Evolutionary conservation across 805 yeast species (phyloP).

Genomic region (Wickerhamiella lipophila): DNA sequence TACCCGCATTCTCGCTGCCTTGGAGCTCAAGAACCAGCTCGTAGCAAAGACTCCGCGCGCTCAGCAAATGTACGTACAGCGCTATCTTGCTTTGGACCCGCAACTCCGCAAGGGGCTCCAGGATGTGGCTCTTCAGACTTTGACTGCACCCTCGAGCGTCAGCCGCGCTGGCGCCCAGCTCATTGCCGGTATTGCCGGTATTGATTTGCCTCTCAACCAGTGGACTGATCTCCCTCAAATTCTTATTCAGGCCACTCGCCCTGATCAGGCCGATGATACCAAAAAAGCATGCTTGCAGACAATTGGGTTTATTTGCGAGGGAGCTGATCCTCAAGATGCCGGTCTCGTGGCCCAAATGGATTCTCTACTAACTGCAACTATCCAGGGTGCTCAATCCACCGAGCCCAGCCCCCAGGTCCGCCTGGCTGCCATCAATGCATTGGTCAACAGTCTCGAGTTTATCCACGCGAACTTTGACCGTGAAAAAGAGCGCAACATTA

Average conservation of each 20-base stretch:
- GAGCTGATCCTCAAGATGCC: constrained; percentile 71
- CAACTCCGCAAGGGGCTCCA: constrained; percentile 53
- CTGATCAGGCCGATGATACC: constrained; percentile 62
- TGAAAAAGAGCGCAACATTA: constrained; percentile 90
- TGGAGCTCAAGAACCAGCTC: constrained; percentile 76
- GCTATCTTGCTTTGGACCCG: constrained; percentile 58
- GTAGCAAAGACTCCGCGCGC: constrained; percentile 64
- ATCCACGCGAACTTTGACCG: constrained; percentile 77
- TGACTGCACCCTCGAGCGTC: constrained; percentile 58
- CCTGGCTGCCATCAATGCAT: constrained; percentile 81
- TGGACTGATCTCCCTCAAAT: constrained; percentile 81
- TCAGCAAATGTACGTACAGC: constrained; percentile 45
- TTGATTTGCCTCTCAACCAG: constrained; percentile 74
- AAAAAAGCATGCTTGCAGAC: constrained; percentile 80
- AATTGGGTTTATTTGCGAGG: constrained; percentile 92
- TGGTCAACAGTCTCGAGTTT: constrained; percentile 81
- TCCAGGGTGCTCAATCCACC: constrained; percentile 83
- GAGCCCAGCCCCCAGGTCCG: constrained; percentile 69
- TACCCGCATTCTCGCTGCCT: constrained; percentile 83
- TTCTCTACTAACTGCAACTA: constrained; percentile 88
- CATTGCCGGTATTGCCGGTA: constrained; percentile 93
- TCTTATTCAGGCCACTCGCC: constrained; percentile 75
- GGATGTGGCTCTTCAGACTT: constrained; percentile 43
- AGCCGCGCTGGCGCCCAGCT: constrained; percentile 85
- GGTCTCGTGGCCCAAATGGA: constrained; percentile 73